Evolutionary conservation across 164 flowering plant genomes (phyloP).

Genomic region (Liquidambar formosana): DNA sequence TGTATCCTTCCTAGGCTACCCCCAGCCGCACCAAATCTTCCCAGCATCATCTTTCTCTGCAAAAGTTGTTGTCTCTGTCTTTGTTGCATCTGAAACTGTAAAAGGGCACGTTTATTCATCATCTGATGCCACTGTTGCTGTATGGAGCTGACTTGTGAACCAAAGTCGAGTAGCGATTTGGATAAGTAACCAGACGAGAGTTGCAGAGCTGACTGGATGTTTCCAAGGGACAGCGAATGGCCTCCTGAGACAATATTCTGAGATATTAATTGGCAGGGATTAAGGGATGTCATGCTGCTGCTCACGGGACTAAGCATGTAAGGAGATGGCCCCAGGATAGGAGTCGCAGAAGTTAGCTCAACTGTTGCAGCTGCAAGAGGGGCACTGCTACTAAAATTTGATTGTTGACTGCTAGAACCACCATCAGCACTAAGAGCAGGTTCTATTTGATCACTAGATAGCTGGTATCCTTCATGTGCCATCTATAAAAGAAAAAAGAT

Average conservation of each 20-base stretch:
- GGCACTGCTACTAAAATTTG: background rate
- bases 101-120: background rate
- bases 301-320: background rate
- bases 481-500: conserved; percentile 19
- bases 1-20: conserved; percentile 5
- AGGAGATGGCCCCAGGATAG: background rate
- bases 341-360: background rate
- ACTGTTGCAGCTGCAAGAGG: background rate
- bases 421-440: background rate
- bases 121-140: conserved; percentile 13
- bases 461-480: conserved; percentile 19
- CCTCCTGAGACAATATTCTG: background rate
- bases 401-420: conserved; percentile 13
- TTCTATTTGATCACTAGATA: conserved; percentile 9
- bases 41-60: conserved; percentile 20
- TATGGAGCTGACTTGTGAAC: conserved; percentile 5
- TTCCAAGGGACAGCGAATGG: background rate
- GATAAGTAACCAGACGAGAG: background rate
- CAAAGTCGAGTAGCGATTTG: conserved; percentile 4
- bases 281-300: conserved; percentile 7
- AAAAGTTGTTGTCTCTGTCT: conserved; percentile 9
- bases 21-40: conserved; percentile 13
- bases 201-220: conserved; percentile 1
- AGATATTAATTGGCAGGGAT: background rate
- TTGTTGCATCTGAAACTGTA: conserved; percentile 23